Percentiles rank a stretch among this genome's conserved stretches.
Evolutionary conservation across 331 rosid species (phyloP).

Genomic region (Ulmus americana): DNA sequence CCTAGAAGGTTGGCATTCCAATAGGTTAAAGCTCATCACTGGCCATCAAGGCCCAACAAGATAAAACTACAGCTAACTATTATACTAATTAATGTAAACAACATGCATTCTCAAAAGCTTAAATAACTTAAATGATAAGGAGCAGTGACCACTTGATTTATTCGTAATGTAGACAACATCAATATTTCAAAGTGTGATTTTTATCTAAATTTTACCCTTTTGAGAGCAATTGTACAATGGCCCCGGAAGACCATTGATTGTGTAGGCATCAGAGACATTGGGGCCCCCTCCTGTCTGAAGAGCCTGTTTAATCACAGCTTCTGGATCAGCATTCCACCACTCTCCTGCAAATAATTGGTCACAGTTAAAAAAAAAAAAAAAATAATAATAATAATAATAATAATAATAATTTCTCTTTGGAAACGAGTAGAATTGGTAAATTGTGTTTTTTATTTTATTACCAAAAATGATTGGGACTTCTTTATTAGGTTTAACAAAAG

Average conservation of each 20-base stretch:
- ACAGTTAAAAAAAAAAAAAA: background rate
- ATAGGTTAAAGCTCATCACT: too few relatives aligned
- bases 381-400: too few relatives aligned
- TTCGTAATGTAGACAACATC: too few relatives aligned
- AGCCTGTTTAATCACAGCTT: slow-evolving; percentile 38
- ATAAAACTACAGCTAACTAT: too few relatives aligned
- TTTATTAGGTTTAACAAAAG: slow-evolving; percentile 34
- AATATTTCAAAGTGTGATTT: background rate
- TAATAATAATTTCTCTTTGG: too few relatives aligned
- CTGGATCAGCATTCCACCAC: slow-evolving; percentile 48
- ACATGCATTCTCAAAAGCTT: too few relatives aligned
- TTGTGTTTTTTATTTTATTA: background rate
- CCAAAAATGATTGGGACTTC: slow-evolving; percentile 41
- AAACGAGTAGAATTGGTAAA: background rate
- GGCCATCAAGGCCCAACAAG: too few relatives aligned
- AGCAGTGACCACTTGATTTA: too few relatives aligned
- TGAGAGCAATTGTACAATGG: slow-evolving; percentile 38
- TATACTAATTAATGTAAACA: too few relatives aligned
- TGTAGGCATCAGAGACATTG: slow-evolving; percentile 42
- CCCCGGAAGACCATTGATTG: slow-evolving; percentile 36
- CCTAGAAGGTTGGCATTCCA: too few relatives aligned
- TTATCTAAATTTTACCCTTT: slow-evolving; percentile 14
- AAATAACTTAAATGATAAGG: too few relatives aligned
- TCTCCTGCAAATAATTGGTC: slow-evolving; percentile 20
- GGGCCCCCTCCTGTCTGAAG: slow-evolving; percentile 37